A percentile compares a stretch with the other conserved stretches of the same genome.
Evolutionary conservation across 345 rosid species (phyloP).

Genomic region (Eutrema heterophyllum): DNA sequence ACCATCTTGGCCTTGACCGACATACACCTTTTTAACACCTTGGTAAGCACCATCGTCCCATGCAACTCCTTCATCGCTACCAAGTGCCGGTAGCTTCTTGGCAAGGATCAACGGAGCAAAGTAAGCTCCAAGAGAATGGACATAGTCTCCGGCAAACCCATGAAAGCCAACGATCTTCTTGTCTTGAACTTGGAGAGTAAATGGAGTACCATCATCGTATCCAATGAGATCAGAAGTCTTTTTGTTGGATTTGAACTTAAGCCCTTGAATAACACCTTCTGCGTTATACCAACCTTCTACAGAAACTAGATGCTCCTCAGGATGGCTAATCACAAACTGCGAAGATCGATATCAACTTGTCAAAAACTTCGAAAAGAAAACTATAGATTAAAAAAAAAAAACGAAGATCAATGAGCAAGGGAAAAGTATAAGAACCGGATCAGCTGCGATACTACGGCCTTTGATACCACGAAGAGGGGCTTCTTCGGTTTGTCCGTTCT

Average conservation of each 20-base stretch:
- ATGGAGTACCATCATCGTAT: conserved; percentile 4
- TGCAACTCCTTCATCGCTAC: conserved; percentile 16
- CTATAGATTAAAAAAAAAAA: not conserved
- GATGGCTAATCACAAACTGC: conserved; percentile 28
- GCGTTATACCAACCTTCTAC: conserved; percentile 23
- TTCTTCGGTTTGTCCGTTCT: not conserved
- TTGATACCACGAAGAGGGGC: conserved; percentile 3
- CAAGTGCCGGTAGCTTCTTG: conserved; percentile 11
- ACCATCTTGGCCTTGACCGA: conserved; percentile 27
- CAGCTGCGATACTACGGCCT: conserved; percentile 12
- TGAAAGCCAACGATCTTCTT: conserved; percentile 29
- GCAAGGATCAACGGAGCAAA: conserved; percentile 10
- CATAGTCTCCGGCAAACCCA: conserved; percentile 6
- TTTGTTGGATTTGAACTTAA: conserved; percentile 17
- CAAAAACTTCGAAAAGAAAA: not conserved
- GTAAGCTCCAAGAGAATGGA: conserved; percentile 29
- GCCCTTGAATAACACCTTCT: conserved; percentile 9
- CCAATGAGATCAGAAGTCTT: conserved; percentile 20
- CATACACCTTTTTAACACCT: conserved; percentile 23
- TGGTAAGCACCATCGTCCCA: conserved; percentile 34
- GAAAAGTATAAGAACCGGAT: not conserved
- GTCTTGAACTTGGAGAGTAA: conserved; percentile 19
- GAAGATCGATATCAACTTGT: not conserved
- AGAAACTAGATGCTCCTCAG: conserved; percentile 25
- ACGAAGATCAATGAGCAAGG: not conserved